These are phyloP conservation scores for Trichoderma polysporum DNA, from an alignment of 2,329 filamentous ascomycete genomes.

Conservation along the genomic window DNA sequence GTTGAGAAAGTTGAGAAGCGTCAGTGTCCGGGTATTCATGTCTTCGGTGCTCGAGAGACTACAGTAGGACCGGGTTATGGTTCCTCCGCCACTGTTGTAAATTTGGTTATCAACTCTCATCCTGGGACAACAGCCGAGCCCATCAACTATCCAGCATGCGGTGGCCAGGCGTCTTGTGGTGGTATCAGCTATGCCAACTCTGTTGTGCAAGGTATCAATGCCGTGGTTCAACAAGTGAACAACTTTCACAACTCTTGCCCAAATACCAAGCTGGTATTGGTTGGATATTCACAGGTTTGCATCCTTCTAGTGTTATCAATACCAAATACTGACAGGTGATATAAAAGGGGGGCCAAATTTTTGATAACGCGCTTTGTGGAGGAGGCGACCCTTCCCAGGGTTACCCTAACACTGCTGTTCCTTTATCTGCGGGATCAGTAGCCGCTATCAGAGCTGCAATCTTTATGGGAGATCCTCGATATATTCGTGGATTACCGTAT, in stretches of 20 bases:
- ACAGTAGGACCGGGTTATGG: slow-evolving; percentile 54
- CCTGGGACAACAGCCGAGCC: slow-evolving; percentile 54
- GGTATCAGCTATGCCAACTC: slow-evolving; percentile 60
- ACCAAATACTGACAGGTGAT: background rate
- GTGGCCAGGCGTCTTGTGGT: slow-evolving; percentile 58
- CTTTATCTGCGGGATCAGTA: slow-evolving; percentile 48
- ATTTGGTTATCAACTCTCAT: slow-evolving; percentile 48
- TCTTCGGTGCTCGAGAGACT: slow-evolving; percentile 50
- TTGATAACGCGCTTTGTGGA: slow-evolving; percentile 64
- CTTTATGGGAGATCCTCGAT: slow-evolving; percentile 64
- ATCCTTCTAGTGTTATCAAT: background rate
- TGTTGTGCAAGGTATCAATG: slow-evolving; percentile 13
- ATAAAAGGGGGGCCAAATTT: slow-evolving; percentile 57
- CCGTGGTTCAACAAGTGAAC: slow-evolving; percentile 46
- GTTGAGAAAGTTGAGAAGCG: slow-evolving; percentile 17
- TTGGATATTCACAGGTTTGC: slow-evolving; percentile 62
- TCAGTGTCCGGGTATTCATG: slow-evolving; percentile 35
- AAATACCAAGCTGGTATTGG: slow-evolving; percentile 55
- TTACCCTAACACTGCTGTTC: slow-evolving; percentile 43
- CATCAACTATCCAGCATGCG: slow-evolving; percentile 61
- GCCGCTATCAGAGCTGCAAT: slow-evolving; percentile 62
- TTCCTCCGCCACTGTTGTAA: slow-evolving; percentile 49
- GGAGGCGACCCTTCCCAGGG: slow-evolving; percentile 51
- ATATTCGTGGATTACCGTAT: slow-evolving; percentile 54
- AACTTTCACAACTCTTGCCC: slow-evolving; percentile 57